Evolutionary conservation across 768 basidiomycete genomes (phyloP).

Genomic region (Serendipita vermifera): DNA sequence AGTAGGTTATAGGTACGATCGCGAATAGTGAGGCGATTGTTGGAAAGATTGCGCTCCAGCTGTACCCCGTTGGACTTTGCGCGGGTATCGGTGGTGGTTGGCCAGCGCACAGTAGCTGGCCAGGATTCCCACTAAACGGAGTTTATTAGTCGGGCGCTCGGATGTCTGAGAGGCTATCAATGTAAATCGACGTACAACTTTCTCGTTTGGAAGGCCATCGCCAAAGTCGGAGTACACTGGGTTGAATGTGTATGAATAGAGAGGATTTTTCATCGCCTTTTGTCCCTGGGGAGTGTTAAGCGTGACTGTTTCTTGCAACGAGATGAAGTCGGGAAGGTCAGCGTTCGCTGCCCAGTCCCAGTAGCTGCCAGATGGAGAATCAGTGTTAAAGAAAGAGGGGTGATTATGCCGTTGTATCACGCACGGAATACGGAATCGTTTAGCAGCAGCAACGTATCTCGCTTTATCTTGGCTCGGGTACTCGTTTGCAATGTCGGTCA

Average conservation of each 20-base stretch:
- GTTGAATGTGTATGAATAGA: conserved; percentile 27
- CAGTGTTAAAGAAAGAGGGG: neutral
- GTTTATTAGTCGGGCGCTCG: neutral
- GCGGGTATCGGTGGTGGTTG: conserved; percentile 25
- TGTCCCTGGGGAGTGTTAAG: conserved; percentile 22
- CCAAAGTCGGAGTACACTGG: conserved; percentile 18
- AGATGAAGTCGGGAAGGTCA: conserved; percentile 32
- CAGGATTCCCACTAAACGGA: conserved; percentile 21
- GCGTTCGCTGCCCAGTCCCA: conserved; percentile 39
- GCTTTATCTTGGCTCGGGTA: conserved; percentile 21
- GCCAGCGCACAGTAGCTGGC: conserved; percentile 19
- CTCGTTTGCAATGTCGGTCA: conserved; percentile 29
- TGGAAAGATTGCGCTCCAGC: neutral
- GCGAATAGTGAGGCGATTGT: conserved; percentile 14
- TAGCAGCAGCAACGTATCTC: conserved; percentile 14
- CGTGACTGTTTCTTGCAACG: conserved; percentile 23
- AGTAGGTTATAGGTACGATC: conserved; percentile 11
- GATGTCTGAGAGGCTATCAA: neutral
- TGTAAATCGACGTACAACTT: neutral
- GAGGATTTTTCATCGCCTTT: conserved; percentile 24
- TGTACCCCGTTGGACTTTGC: conserved; percentile 17
- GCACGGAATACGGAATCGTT: conserved; percentile 7
- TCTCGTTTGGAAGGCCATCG: neutral
- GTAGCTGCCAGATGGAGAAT: conserved; percentile 18
- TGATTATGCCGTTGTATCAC: neutral